A percentile compares a stretch with the other conserved stretches of the same genome.
phyloP scores from a whole-genome alignment of 345 rosid genomes.

The Turritis glabra region DNA sequence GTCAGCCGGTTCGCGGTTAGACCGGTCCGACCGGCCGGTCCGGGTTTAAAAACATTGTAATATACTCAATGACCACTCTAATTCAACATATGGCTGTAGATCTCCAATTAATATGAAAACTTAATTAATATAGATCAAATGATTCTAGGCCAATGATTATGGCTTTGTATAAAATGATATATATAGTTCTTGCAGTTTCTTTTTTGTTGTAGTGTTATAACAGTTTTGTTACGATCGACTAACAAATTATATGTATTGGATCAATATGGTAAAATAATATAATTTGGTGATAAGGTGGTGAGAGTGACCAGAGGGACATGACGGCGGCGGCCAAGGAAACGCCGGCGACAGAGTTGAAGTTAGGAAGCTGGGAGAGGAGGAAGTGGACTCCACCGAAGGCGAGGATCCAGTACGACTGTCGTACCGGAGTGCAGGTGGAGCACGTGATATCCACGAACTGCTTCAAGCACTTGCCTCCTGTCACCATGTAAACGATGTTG shows the following conservation, averaged over 20 bases:
- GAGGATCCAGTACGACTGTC: constrained; percentile 88
- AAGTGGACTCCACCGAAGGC: constrained; percentile 87
- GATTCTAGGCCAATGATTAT: neutral
- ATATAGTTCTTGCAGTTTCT: neutral
- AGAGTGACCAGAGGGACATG: constrained; percentile 80
- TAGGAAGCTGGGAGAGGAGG: constrained; percentile 89
- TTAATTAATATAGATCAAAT: neutral
- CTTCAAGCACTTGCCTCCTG: constrained; percentile 93
- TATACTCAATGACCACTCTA: neutral
- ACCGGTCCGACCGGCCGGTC: too few species aligned
- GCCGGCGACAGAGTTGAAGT: constrained; percentile 89
- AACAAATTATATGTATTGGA: neutral
- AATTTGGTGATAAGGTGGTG: neutral
- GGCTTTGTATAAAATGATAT: neutral
- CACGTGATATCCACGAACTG: constrained; percentile 83
- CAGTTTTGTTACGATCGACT: neutral
- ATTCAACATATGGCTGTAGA: neutral
- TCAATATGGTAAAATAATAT: neutral
- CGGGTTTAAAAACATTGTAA: too few species aligned
- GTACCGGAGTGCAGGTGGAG: constrained; percentile 52
- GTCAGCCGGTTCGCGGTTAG: too few species aligned
- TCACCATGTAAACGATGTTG: constrained; percentile 93
- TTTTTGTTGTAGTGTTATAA: neutral
- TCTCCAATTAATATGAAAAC: neutral
- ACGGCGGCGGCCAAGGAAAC: constrained; percentile 92